phyloP scores from a whole-genome alignment of 78 protist genomes.

The Protostelium mycophagum region DNA sequence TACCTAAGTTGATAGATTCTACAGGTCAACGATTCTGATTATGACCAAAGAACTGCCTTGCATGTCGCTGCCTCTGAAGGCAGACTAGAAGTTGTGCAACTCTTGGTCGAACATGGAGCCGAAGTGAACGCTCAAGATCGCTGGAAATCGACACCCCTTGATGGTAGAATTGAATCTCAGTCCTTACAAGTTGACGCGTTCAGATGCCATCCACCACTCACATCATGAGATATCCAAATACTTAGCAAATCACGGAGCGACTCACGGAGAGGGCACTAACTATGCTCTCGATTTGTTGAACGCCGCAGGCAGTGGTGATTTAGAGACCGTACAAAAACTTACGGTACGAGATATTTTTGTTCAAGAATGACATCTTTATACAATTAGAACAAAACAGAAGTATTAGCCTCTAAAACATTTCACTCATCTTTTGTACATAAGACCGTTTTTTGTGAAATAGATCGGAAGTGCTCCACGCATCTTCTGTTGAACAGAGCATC shows the following conservation, averaged over 20 bases:
- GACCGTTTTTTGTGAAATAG: too few relatives aligned
- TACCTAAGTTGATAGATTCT: neutral
- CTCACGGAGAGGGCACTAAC: neutral
- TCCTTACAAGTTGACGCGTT: neutral
- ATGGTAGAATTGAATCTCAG: neutral
- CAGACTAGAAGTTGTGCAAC: neutral
- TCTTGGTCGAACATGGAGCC: neutral
- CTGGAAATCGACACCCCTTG: neutral
- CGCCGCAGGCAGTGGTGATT: neutral
- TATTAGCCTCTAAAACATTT: too few relatives aligned
- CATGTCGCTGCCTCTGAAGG: neutral
- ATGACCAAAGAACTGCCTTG: neutral
- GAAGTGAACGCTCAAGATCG: neutral
- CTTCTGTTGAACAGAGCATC: too few relatives aligned
- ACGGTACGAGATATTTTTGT: too few relatives aligned
- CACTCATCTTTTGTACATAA: too few relatives aligned
- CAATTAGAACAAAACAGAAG: too few relatives aligned
- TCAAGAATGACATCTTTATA: too few relatives aligned
- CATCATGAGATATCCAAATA: neutral
- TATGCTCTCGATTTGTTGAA: neutral
- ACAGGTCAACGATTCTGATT: neutral
- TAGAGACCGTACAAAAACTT: neutral
- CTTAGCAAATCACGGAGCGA: neutral
- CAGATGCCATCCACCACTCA: neutral
- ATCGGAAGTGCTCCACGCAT: too few relatives aligned